Conservation (phyloP, 2,329 filamentous ascomycete genomes). For the Xylaria sp. region DNA sequence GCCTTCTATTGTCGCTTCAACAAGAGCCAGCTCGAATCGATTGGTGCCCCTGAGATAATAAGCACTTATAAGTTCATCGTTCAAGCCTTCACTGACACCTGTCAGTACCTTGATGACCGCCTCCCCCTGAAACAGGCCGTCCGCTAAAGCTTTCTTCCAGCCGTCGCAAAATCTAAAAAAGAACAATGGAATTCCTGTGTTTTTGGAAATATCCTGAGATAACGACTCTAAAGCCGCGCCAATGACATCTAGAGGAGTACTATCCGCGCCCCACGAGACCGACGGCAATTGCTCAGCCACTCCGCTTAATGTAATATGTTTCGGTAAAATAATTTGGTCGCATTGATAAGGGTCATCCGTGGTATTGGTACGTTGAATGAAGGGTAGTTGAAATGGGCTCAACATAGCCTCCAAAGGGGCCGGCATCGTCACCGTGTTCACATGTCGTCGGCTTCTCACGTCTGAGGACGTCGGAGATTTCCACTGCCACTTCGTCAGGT, state of each 20-base stretch:
- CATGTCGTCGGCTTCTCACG: slow-evolving; percentile 26
- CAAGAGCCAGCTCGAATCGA: slow-evolving; percentile 10
- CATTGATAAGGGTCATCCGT: background rate
- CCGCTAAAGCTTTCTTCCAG: slow-evolving; percentile 30
- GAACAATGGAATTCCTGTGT: background rate
- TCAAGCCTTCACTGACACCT: slow-evolving; percentile 27
- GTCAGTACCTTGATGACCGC: slow-evolving; percentile 27
- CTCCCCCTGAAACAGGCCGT: slow-evolving; percentile 24
- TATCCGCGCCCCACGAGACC: slow-evolving; percentile 20
- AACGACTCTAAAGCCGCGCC: slow-evolving; percentile 22
- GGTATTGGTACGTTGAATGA: background rate
- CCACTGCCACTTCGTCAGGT: slow-evolving; percentile 59
- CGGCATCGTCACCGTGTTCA: background rate
- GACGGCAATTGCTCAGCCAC: slow-evolving; percentile 14
- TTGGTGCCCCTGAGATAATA: background rate
- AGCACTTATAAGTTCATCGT: background rate
- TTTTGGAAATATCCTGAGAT: slow-evolving; percentile 21
- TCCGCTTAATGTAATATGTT: slow-evolving; percentile 10
- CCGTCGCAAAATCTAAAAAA: slow-evolving; percentile 34
- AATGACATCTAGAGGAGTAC: slow-evolving; percentile 23
- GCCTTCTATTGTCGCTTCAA: slow-evolving; percentile 34
- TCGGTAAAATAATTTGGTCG: slow-evolving; percentile 2
- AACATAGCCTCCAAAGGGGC: slow-evolving; percentile 1
- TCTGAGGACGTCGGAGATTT: slow-evolving; percentile 50
- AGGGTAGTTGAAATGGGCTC: background rate